phyloP scores from a whole-genome alignment of 2,329 filamentous ascomycete species.

The Raffaelea ambrosiae region DNA sequence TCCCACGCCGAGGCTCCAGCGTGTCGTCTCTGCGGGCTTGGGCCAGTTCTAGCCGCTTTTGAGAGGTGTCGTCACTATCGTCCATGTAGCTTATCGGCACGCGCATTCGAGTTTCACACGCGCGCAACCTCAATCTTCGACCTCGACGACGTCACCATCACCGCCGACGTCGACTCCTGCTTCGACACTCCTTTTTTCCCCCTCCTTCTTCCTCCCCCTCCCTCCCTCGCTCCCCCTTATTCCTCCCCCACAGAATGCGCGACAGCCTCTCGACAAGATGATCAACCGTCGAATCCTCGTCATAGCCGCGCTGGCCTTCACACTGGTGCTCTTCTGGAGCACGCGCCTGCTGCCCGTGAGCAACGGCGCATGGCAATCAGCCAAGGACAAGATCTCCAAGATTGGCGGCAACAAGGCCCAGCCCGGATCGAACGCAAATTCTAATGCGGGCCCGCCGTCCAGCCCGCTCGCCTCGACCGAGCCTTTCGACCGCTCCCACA shows the following conservation, averaged over 20 bases:
- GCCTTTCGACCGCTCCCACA: constrained; percentile 2
- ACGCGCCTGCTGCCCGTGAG: constrained; percentile 2
- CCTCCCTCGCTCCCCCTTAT: background rate
- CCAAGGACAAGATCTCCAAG: constrained; percentile 7
- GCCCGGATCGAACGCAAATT: background rate
- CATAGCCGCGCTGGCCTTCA: constrained; percentile 2
- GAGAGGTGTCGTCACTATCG: too few relatives aligned
- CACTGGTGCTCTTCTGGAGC: constrained; percentile 12
- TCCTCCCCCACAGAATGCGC: background rate
- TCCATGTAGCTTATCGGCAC: too few relatives aligned
- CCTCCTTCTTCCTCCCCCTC: background rate
- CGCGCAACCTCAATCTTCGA: too few relatives aligned
- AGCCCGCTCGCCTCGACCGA: background rate
- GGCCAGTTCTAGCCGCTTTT: too few relatives aligned
- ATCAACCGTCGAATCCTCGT: constrained; percentile 12
- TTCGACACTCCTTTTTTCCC: background rate
- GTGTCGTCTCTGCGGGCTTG: too few relatives aligned
- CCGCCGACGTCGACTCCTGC: background rate
- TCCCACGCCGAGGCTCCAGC: too few relatives aligned
- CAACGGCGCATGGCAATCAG: constrained; percentile 10
- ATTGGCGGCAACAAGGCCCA: background rate
- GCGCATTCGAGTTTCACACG: too few relatives aligned
- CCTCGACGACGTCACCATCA: too few relatives aligned
- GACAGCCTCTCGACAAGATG: constrained; percentile 3
- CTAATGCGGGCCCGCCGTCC: background rate